A percentile compares a stretch with the other conserved stretches of the same genome.
Evolutionary conservation across 2,329 filamentous ascomycete genomes (phyloP).

Genomic region (Aspergillus oerlinghausenensis): DNA sequence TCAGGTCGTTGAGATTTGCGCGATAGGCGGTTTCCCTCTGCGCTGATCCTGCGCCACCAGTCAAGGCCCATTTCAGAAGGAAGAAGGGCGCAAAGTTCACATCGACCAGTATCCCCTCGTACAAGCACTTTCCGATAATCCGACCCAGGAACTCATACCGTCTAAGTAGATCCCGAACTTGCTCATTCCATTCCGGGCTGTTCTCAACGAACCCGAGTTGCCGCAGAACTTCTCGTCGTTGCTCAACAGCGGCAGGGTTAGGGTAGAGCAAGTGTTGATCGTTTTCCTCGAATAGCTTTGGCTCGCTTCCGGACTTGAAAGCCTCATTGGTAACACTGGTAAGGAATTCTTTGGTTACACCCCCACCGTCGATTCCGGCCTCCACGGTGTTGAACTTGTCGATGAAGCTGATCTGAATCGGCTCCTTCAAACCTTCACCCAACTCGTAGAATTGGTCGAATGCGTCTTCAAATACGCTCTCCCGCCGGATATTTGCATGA

Average conservation of each 20-base stretch:
- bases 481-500: slow-evolving; percentile 73
- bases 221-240: slow-evolving; percentile 57
- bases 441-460: slow-evolving; percentile 77
- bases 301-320: slow-evolving; percentile 58
- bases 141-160: slow-evolving; percentile 89
- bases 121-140: slow-evolving; percentile 92
- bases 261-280: slow-evolving; percentile 83
- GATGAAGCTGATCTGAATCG: slow-evolving; percentile 93
- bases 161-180: slow-evolving; percentile 59
- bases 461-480: slow-evolving; percentile 79
- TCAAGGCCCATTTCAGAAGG: slow-evolving; percentile 86
- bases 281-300: slow-evolving; percentile 74
- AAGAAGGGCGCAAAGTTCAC: slow-evolving; percentile 94
- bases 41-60: slow-evolving; percentile 59
- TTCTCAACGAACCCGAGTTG: slow-evolving; percentile 49
- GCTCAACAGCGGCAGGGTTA: slow-evolving; percentile 73
- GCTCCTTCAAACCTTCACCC: slow-evolving; percentile 81
- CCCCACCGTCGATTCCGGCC: slow-evolving; percentile 93
- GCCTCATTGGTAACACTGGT: slow-evolving; percentile 83
- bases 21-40: slow-evolving; percentile 70
- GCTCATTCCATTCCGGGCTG: slow-evolving; percentile 53
- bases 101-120: slow-evolving; percentile 93
- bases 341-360: slow-evolving; percentile 95
- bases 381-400: slow-evolving; percentile 83
- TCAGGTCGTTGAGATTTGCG: slow-evolving; percentile 89